phyloP scores from a whole-genome alignment of 352 stramenopile species.

The Globisporangium nunn region DNA sequence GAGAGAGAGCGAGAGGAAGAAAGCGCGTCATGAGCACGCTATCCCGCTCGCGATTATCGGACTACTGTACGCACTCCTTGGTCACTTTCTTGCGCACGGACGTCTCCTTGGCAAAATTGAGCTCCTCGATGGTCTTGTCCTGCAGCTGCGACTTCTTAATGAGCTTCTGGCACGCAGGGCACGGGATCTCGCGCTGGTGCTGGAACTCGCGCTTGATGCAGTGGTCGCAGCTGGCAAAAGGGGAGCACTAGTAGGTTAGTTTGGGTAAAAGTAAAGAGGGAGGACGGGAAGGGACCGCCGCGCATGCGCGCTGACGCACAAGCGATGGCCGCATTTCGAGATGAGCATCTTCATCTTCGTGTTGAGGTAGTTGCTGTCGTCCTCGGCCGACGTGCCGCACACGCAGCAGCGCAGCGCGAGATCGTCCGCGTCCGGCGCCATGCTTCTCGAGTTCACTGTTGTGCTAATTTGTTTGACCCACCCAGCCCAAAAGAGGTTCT shows the following conservation, averaged over 20 bases:
- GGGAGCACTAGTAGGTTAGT: too few species aligned
- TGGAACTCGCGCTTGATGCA: constrained; percentile 87
- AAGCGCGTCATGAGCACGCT: not conserved
- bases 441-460: too few species aligned
- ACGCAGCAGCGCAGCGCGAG: constrained; percentile 82
- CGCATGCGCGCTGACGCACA: constrained; percentile 37
- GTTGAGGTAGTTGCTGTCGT: constrained; percentile 87
- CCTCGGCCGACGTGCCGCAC: constrained; percentile 77
- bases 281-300: not conserved
- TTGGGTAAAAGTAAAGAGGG: not conserved
- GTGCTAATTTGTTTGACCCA: too few species aligned
- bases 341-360: constrained; percentile 91
- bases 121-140: constrained; percentile 86
- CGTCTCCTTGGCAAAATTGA: constrained; percentile 84
- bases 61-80: constrained; percentile 46
- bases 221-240: constrained; percentile 56
- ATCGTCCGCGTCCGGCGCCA: constrained; percentile 49
- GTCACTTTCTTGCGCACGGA: constrained; percentile 82
- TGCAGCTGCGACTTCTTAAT: constrained; percentile 88
- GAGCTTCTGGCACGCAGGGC: constrained; percentile 66
- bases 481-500: too few species aligned
- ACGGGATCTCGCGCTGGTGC: constrained; percentile 82
- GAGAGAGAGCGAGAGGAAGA: not conserved
- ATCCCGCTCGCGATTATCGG: too few species aligned
- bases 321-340: constrained; percentile 86